These are phyloP conservation scores for Ceratocystis cubensis DNA, from an alignment of 2,329 filamentous ascomycete genomes.

Conservation along the genomic window DNA sequence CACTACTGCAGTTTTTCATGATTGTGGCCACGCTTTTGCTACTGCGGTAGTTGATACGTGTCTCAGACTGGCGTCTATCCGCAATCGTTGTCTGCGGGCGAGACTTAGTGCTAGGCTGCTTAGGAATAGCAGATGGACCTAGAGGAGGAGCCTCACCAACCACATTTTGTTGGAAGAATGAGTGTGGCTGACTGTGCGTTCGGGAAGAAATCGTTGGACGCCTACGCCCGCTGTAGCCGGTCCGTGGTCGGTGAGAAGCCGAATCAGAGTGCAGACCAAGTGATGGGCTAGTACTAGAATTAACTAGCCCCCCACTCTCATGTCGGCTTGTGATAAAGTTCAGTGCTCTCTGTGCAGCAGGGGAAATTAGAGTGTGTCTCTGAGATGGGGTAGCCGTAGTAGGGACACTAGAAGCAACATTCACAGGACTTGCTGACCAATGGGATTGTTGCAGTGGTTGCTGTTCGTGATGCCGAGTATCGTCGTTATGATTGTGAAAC, in stretches of 20 bases:
- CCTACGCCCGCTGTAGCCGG: slow-evolving; percentile 12
- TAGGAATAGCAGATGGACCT: slow-evolving; percentile 19
- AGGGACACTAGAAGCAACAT: neutral
- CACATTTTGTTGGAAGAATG: slow-evolving; percentile 18
- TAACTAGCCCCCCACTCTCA: slow-evolving; percentile 22
- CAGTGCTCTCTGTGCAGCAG: slow-evolving; percentile 38
- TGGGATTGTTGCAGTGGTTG: neutral
- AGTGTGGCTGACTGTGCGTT: slow-evolving; percentile 21
- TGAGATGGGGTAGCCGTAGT: slow-evolving; percentile 15
- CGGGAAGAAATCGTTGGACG: slow-evolving; percentile 20
- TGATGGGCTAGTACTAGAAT: slow-evolving; percentile 23
- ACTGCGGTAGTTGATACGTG: slow-evolving; percentile 4
- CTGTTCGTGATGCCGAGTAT: slow-evolving; percentile 17
- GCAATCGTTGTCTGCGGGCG: slow-evolving; percentile 26
- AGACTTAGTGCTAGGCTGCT: slow-evolving; percentile 2
- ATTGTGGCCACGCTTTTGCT: slow-evolving; percentile 18
- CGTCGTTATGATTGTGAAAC: neutral
- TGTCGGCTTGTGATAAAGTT: slow-evolving; percentile 37
- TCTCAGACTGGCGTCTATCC: slow-evolving; percentile 25
- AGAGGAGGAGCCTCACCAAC: slow-evolving; percentile 13
- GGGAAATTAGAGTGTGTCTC: slow-evolving; percentile 31
- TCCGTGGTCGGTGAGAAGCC: slow-evolving; percentile 30
- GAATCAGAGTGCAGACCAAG: slow-evolving; percentile 4
- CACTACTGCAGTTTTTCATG: slow-evolving; percentile 24
- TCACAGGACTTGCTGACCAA: neutral